Evolutionary conservation across 345 rosid species (phyloP), one percentile per base, ranked within the genome.

Genomic region (Gossypium mustelinum): DNA sequence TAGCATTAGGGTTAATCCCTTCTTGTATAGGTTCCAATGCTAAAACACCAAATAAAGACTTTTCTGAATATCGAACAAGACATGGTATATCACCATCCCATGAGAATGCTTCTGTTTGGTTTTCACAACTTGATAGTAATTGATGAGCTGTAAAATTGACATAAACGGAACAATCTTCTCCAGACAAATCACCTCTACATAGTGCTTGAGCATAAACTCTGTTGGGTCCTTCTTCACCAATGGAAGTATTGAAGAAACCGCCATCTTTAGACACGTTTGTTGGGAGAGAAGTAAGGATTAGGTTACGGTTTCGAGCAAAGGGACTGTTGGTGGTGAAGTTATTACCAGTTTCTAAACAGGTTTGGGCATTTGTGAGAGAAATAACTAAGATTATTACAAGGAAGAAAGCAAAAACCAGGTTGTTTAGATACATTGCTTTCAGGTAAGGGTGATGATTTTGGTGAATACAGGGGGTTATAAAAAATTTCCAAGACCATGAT

Each of bases 1-100:
- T 20, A 18, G 24, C 6, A 8, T 27, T 3, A 2, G 18, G 17
- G 66, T 84, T 83, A 55, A 66, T 2, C 3, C 18, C 0, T 4
- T 5, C 45, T 1, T 4, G 16, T 25, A 7, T 11, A 45, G 84
- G 84, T 1, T 69, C 25, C 2, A 76, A 77, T 68, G 77, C 79
- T 25, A 82, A 70, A 22, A 29, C 17, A 0, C 92, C 87, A 11
- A 69, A 73, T 4, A 83, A 70, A 0, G 83, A 57, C 7, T 4
- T 45, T 66, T 82, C 62, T 17, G 89, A 69, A 78, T 85, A 88
- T 7, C 83, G 88, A 34, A 87, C 73, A 0, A 78, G 4, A 73
- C 90, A 86, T 4, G 80, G 79, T 51, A 77, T 75, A 25, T 80
- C 51, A 14, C 45, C 76, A 29, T 24, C 72, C 85, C 83, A 81